phyloP scores from a whole-genome alignment of 1,284 basidiomycete genomes.

The Laetiporus sulphureus region DNA sequence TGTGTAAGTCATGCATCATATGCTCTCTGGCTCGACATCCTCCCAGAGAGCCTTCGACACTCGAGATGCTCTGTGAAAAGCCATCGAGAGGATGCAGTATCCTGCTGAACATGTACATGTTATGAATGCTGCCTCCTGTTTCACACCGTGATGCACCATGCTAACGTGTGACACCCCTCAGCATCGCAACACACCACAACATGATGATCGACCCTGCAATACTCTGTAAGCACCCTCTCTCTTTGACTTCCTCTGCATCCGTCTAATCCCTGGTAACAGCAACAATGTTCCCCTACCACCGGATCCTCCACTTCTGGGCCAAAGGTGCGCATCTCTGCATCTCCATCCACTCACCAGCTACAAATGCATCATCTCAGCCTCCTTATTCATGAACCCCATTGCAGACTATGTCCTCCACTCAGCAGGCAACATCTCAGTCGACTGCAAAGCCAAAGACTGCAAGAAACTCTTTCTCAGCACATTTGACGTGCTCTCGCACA shows the following conservation, averaged over 20 bases:
- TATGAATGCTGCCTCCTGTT: too few relatives aligned
- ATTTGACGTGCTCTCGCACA: constrained; percentile 77
- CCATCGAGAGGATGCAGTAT: too few relatives aligned
- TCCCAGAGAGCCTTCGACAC: too few relatives aligned
- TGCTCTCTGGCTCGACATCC: not conserved
- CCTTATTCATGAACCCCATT: constrained; percentile 74
- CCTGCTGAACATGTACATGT: too few relatives aligned
- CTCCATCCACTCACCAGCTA: too few relatives aligned
- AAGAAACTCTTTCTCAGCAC: constrained; percentile 87
- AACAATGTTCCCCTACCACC: constrained; percentile 66
- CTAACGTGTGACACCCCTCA: too few relatives aligned
- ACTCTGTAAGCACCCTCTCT: constrained; percentile 53
- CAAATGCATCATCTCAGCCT: constrained; percentile 36
- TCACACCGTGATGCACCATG: too few relatives aligned
- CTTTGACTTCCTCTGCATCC: not conserved
- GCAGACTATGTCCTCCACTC: constrained; percentile 74
- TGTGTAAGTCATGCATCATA: constrained; percentile 53
- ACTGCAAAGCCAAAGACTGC: constrained; percentile 65
- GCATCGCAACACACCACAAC: constrained; percentile 84
- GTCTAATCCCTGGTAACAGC: constrained; percentile 34
- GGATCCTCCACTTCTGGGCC: constrained; percentile 92
- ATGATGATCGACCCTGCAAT: constrained; percentile 87
- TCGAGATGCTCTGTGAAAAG: too few relatives aligned
- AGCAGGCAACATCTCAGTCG: constrained; percentile 94
- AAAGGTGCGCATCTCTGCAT: constrained; percentile 44